Evolutionary conservation across 192 early-diverging fungal species (phyloP).

Genomic region (Backusella tarrabulga): DNA sequence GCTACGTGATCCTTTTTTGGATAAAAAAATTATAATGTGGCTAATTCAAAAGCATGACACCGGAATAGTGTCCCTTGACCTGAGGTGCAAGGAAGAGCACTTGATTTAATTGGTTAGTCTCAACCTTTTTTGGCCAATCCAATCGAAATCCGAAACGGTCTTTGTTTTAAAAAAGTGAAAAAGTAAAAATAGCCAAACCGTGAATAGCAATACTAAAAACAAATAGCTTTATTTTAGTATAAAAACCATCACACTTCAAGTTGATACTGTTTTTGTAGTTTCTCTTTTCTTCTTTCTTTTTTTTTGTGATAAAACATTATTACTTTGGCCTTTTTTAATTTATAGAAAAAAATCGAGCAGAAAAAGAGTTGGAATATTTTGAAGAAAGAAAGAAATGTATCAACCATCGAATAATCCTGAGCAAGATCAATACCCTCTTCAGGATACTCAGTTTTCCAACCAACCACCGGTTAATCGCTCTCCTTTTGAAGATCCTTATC

Average conservation of each 20-base stretch:
- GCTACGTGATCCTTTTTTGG: background rate
- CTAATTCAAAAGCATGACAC: background rate
- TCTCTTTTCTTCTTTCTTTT: background rate
- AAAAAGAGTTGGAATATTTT: background rate
- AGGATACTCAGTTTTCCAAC: slow-evolving; percentile 32
- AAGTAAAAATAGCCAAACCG: background rate
- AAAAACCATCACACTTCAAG: background rate
- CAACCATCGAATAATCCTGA: slow-evolving; percentile 14
- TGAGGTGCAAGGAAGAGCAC: background rate
- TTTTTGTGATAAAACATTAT: background rate
- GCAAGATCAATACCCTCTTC: slow-evolving; percentile 37
- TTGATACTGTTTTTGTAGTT: background rate
- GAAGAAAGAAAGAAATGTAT: slow-evolving; percentile 17
- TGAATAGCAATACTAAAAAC: background rate
- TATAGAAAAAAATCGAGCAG: background rate
- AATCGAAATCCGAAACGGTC: background rate
- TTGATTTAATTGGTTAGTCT: background rate
- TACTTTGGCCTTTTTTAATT: background rate
- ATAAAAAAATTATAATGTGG: background rate
- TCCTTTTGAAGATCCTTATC: slow-evolving; percentile 34
- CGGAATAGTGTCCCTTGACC: background rate
- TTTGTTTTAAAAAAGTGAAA: background rate
- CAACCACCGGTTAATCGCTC: slow-evolving; percentile 20
- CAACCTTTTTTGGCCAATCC: background rate
- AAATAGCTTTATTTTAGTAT: background rate